Evolutionary conservation across 352 stramenopile species (phyloP), one percentile per base, ranked within the genome.

Genomic region (Labyrinthula sp.): DNA sequence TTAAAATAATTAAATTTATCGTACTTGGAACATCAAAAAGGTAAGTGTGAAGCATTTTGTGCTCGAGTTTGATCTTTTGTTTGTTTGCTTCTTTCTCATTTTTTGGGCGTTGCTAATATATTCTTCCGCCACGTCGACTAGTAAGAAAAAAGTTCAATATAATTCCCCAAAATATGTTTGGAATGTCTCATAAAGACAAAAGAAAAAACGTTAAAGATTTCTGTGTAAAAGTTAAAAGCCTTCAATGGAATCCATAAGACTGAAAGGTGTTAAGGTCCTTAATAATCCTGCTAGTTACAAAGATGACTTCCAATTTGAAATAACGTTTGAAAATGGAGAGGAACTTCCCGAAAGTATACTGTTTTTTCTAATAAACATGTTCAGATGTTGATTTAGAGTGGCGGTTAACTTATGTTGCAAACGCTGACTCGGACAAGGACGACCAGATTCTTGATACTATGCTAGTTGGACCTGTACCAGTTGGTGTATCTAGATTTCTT

Each of bases 241-340:
- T n/a, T n/a, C 26, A 39, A 69, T 82, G 38, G 45, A 74, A 29
- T 48, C 56, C 8, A 68, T 87, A 29, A 78, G 80, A 31, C 60
- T 92, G 26, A 80, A 74, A 27, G 84, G 86, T 65, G 82, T 92
- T 55, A 80, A 78, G n/a, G 85, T 97, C 45, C 69, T 96, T 30
- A 84, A 95, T 64, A 99, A 99, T 71, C 89, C 89, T 20, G 86
- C 79, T 37, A 68, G 67, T 35, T 95, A 95, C 61, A 82, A 69
- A n/a, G 95, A 93, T 66, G 82, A 85, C 12, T 95, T 99, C 66
- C 80, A 94, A 64, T 99, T 99, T 64, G 85, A 97, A 65, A 89
- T 99, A 58, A 96, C 86, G 1, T 97, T 99, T 67, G 89, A 99
- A 67, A 95, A 84, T 60, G 67, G 90, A 25, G 78, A 93, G 62